These are phyloP conservation scores for Rhynchospora breviuscula DNA, from an alignment of 176 grass and related monocot species.

Conservation along the genomic window DNA sequence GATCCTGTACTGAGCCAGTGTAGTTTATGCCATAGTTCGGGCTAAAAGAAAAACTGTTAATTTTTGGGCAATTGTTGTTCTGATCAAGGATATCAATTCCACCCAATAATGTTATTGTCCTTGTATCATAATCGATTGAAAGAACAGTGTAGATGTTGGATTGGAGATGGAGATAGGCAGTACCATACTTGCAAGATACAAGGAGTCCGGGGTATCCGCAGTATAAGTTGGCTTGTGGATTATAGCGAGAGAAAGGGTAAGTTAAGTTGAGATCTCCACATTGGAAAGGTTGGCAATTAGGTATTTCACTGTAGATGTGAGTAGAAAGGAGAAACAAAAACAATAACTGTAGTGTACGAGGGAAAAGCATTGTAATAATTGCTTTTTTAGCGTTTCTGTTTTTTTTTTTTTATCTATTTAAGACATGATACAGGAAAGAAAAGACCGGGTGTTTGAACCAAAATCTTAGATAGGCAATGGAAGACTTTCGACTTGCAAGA, in stretches of 20 bases:
- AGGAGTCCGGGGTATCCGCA: conserved; percentile 48
- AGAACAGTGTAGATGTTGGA: conserved; percentile 21
- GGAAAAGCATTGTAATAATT: too few species aligned
- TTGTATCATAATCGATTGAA: conserved; percentile 21
- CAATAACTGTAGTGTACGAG: background rate
- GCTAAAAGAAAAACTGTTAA: conserved; percentile 28
- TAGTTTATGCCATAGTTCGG: conserved; percentile 10
- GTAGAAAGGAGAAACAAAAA: background rate
- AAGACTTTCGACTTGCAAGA: too few species aligned
- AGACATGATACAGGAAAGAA: too few species aligned
- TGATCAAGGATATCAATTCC: background rate
- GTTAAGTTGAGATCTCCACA: background rate
- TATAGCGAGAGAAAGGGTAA: background rate
- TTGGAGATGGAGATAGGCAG: conserved; percentile 2
- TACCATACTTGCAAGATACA: conserved; percentile 17
- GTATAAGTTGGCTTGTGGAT: background rate
- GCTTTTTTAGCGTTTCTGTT: too few species aligned
- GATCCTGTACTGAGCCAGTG: background rate
- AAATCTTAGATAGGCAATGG: too few species aligned
- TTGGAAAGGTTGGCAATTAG: background rate
- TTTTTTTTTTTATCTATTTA: too few species aligned
- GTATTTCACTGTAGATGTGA: background rate
- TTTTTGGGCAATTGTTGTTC: conserved; percentile 22
- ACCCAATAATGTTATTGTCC: background rate
- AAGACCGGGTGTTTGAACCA: too few species aligned